Percentiles rank a stretch among this genome's conserved stretches.
Evolutionary conservation across 2,329 filamentous ascomycete species (phyloP).

Genomic region (Chaetomium strumarium): DNA sequence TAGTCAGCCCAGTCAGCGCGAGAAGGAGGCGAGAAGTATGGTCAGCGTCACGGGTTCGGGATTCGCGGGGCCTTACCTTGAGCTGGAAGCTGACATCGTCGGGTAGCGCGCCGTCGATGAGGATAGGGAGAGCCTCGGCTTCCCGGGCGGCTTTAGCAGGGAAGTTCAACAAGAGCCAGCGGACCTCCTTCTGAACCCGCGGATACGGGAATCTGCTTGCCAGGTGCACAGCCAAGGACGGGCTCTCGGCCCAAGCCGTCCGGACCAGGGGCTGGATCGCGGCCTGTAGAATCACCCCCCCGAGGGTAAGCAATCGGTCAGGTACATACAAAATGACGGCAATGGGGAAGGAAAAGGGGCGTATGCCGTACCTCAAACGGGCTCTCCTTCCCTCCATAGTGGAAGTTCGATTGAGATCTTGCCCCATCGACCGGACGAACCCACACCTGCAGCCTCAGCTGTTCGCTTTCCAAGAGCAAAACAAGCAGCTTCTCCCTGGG

Average conservation of each 20-base stretch:
- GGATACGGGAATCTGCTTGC: slow-evolving; percentile 70
- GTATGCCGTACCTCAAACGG: slow-evolving; percentile 33
- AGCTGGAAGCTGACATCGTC: slow-evolving; percentile 77
- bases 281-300: slow-evolving; percentile 37
- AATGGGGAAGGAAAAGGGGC: neutral
- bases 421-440: slow-evolving; percentile 66
- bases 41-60: neutral
- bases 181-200: slow-evolving; percentile 67
- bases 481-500: slow-evolving; percentile 79
- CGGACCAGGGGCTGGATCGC: slow-evolving; percentile 60
- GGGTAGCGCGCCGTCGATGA: slow-evolving; percentile 72
- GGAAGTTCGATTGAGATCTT: slow-evolving; percentile 33
- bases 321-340: neutral
- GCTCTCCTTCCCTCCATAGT: slow-evolving; percentile 35
- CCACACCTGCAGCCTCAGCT: slow-evolving; percentile 81
- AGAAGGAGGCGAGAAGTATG: neutral
- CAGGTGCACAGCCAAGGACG: slow-evolving; percentile 82
- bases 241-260: slow-evolving; percentile 81
- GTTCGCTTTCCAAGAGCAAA: slow-evolving; percentile 76
- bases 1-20: slow-evolving; percentile 28
- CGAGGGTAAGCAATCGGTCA: neutral
- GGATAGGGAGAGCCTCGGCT: slow-evolving; percentile 73
- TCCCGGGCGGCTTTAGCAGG: slow-evolving; percentile 77
- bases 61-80: slow-evolving; percentile 51
- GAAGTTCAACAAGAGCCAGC: slow-evolving; percentile 72